Evolutionary conservation across 345 rosid genomes (phyloP).

Genomic region (Pelargonium nanum): DNA sequence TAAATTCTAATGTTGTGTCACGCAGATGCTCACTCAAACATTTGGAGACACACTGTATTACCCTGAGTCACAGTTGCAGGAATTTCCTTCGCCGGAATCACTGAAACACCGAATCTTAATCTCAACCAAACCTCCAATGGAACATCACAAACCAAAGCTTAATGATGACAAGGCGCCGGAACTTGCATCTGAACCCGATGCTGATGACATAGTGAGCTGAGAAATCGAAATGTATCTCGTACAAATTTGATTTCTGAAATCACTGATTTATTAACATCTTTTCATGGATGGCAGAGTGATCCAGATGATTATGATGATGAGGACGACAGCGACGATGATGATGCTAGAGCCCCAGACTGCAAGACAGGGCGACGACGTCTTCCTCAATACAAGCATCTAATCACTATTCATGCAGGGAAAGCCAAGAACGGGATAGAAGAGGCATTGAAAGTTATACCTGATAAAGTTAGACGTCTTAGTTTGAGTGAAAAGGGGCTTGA

Average conservation of each 20-base stretch:
- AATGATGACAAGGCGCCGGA: constrained; percentile 31
- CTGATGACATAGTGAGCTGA: constrained; percentile 1
- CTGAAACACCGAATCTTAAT: constrained; percentile 55
- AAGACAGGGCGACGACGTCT: neutral
- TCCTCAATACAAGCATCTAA: constrained; percentile 40
- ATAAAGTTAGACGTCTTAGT: constrained; percentile 61
- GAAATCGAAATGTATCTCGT: neutral
- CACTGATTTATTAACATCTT: neutral
- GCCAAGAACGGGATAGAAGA: constrained; percentile 39
- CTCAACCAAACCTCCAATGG: constrained; percentile 95
- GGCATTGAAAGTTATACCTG: constrained; percentile 30
- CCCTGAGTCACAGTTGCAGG: constrained; percentile 48
- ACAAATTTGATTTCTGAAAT: neutral
- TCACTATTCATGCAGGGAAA: constrained; percentile 69
- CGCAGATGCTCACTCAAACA: constrained; percentile 61
- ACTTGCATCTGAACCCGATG: constrained; percentile 38
- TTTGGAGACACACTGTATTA: constrained; percentile 58
- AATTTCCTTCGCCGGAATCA: constrained; percentile 81
- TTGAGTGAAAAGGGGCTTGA: constrained; percentile 63
- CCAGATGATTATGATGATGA: constrained; percentile 11
- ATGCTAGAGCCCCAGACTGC: constrained; percentile 2
- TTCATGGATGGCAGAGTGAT: constrained; percentile 12
- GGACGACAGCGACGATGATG: constrained; percentile 33
- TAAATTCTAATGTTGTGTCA: neutral
- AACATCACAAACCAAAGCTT: constrained; percentile 46